phyloP scores from a whole-genome alignment of 1,284 basidiomycete genomes.

The Ustilago tritici region DNA sequence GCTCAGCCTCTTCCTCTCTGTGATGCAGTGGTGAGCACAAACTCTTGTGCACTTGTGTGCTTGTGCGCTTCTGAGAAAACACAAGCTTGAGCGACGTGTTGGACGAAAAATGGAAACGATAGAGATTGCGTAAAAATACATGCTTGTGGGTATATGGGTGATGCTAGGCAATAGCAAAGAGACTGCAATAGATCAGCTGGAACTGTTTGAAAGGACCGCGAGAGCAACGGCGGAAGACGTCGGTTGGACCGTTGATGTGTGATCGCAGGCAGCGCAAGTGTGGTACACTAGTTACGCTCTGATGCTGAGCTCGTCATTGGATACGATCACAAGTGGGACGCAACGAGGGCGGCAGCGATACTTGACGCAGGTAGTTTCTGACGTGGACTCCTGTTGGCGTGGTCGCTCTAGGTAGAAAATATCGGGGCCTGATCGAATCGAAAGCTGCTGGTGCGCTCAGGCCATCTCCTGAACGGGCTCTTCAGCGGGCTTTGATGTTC shows the following conservation, averaged over 20 bases:
- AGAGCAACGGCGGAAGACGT: neutral
- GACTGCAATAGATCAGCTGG: neutral
- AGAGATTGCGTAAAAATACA: constrained; percentile 45
- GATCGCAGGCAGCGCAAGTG: no score
- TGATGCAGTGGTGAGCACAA: no score
- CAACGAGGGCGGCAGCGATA: no score
- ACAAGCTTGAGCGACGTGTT: neutral
- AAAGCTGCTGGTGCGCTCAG: constrained; percentile 9
- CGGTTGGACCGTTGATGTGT: no score
- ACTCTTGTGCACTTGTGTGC: neutral
- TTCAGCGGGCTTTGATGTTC: constrained; percentile 23
- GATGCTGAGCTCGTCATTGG: no score
- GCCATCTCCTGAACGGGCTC: constrained; percentile 30
- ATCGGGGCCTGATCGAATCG: neutral
- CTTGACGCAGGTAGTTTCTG: no score
- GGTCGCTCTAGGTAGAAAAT: neutral
- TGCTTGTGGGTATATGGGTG: constrained; percentile 31
- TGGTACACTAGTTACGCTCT: no score
- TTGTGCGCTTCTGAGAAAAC: neutral
- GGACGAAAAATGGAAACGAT: neutral
- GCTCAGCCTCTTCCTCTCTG: no score
- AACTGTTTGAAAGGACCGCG: neutral
- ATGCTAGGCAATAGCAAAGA: neutral
- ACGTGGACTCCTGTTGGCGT: no score
- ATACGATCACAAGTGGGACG: no score